A percentile compares a stretch with the other conserved stretches of the same genome.
These are phyloP conservation scores for Vanilla planifolia DNA, from an alignment of 106 monocot species.

Conservation along the genomic window DNA sequence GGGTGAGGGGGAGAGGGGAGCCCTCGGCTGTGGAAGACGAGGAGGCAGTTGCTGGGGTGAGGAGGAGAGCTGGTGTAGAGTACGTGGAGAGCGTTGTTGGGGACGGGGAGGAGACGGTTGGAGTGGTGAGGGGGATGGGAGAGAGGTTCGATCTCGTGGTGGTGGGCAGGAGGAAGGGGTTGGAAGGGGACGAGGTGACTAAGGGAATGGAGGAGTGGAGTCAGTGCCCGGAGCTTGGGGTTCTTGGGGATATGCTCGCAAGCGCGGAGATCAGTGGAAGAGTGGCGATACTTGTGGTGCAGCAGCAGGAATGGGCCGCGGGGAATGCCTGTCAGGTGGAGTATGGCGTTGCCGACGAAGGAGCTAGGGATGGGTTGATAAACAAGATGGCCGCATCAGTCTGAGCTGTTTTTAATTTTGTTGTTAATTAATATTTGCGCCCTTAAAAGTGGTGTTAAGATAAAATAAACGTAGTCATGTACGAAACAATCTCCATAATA, in stretches of 20 bases:
- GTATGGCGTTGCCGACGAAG: neutral
- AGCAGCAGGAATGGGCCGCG: conserved; percentile 28
- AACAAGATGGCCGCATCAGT: no score
- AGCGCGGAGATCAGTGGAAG: conserved; percentile 21
- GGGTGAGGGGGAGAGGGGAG: neutral
- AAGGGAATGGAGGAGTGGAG: conserved; percentile 34
- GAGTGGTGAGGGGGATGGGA: conserved; percentile 12
- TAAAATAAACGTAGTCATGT: no score
- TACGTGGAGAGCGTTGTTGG: conserved; percentile 20
- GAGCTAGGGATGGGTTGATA: no score
- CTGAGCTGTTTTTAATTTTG: no score
- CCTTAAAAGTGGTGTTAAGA: no score
- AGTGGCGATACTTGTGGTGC: conserved; percentile 43
- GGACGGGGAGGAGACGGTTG: conserved; percentile 20
- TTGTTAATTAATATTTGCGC: no score
- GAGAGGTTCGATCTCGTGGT: conserved; percentile 28
- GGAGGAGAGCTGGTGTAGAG: neutral
- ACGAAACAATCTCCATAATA: no score
- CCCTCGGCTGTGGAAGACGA: conserved; percentile 12
- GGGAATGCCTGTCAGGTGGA: neutral
- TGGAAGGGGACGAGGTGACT: conserved; percentile 16
- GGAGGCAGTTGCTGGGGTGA: conserved; percentile 7
- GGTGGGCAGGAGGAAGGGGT: conserved; percentile 21
- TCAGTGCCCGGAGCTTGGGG: conserved; percentile 48
- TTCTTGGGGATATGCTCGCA: conserved; percentile 35